phyloP scores from a whole-genome alignment of 2,329 filamentous ascomycete species.

The Lecanoromycetidae sp. region DNA sequence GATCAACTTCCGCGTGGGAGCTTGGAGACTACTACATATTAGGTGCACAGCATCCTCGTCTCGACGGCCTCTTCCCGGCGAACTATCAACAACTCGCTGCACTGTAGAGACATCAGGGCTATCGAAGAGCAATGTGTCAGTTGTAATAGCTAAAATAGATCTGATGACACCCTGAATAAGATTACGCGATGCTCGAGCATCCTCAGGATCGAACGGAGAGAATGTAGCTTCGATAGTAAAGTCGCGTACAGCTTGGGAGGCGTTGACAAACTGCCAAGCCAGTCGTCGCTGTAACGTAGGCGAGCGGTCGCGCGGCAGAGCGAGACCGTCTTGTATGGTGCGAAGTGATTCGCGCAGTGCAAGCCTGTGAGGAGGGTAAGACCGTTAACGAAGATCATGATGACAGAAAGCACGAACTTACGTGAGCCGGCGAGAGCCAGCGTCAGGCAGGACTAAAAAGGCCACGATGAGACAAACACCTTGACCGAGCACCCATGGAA shows the following conservation, averaged over 20 bases:
- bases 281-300: constrained; percentile 33
- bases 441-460: constrained; percentile 40
- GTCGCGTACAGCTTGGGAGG: constrained; percentile 46
- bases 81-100: background rate
- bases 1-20: constrained; percentile 5
- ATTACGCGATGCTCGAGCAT: constrained; percentile 42
- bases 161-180: constrained; percentile 44
- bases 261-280: constrained; percentile 41
- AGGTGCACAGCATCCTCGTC: background rate
- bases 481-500: constrained; percentile 46
- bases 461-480: constrained; percentile 41
- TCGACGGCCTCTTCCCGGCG: background rate
- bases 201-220: constrained; percentile 40
- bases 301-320: constrained; percentile 28
- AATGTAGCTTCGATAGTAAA: constrained; percentile 46
- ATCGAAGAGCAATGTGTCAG: constrained; percentile 36
- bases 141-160: constrained; percentile 41
- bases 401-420: constrained; percentile 19
- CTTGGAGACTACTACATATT: constrained; percentile 6
- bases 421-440: constrained; percentile 43
- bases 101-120: background rate
- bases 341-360: constrained; percentile 13
- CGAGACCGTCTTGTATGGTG: constrained; percentile 26
- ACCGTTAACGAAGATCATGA: background rate
- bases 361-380: constrained; percentile 9